Percentiles rank a stretch among this genome's conserved stretches.
phyloP scores from a whole-genome alignment of 2,329 filamentous ascomycete species.

The Fusarium solani-melongenae region DNA sequence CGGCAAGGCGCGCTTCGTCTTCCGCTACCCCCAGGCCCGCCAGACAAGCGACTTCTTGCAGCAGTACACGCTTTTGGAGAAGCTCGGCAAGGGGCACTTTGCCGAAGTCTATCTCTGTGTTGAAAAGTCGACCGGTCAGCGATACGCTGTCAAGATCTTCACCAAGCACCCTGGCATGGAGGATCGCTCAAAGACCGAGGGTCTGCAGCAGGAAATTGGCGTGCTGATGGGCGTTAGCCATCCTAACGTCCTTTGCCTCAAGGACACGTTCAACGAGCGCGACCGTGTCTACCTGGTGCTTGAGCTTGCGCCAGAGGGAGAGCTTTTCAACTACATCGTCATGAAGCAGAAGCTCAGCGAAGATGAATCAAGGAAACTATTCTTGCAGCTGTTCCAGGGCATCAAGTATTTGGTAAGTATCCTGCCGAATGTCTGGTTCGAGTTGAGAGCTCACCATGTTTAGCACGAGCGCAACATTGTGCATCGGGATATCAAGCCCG shows the following conservation, averaged over 20 bases:
- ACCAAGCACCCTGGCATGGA: conserved; percentile 85
- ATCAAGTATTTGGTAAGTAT: conserved; percentile 89
- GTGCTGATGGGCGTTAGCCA: conserved; percentile 98
- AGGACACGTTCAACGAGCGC: conserved; percentile 92
- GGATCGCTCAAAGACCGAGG: conserved; percentile 84
- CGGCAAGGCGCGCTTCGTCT: conserved; percentile 87
- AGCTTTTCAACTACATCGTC: conserved; percentile 95
- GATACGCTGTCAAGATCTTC: conserved; percentile 95
- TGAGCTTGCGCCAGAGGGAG: conserved; percentile 90
- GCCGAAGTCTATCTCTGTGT: conserved; percentile 92
- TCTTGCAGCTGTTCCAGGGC: conserved; percentile 90
- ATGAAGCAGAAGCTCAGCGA: conserved; percentile 90
- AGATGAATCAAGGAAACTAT: conserved; percentile 85
- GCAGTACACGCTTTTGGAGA: conserved; percentile 85
- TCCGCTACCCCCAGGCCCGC: conserved; percentile 84
- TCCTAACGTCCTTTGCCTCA: conserved; percentile 90
- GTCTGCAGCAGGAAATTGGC: conserved; percentile 93
- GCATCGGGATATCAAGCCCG: conserved; percentile 96
- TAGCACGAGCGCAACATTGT: conserved; percentile 98
- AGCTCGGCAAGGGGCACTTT: conserved; percentile 94
- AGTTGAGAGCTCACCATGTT: conserved; percentile 6
- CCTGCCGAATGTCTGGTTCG: too few species aligned
- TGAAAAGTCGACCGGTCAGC: conserved; percentile 83
- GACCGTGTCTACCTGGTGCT: conserved; percentile 92
- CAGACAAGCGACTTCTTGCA: conserved; percentile 83